Evolutionary conservation across 2,329 filamentous ascomycete genomes (phyloP), one percentile per base, ranked within the genome.

Genomic region (Aspergillus calidoustus): DNA sequence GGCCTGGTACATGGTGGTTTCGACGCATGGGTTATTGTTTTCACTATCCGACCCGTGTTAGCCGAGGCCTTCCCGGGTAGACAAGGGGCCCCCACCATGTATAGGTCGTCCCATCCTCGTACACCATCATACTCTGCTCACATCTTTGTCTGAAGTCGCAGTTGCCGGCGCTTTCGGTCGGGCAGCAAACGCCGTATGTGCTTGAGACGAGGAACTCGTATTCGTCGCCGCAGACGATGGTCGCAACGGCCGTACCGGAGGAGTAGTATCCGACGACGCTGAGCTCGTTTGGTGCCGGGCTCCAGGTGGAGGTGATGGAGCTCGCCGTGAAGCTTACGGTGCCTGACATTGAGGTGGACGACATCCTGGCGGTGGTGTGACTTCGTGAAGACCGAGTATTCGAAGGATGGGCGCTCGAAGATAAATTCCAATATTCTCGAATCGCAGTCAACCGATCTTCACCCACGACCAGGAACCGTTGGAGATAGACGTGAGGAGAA

Each of bases 201-300:
- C 56, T 53, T 1, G 56, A 58, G 17, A 58, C 49, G 11, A 52
- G 49, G 30, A 58, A 58, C 41, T 52, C 56, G 17, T 58, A 52
- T 22, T 46, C 48, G 13, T n/a, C 9, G 34, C 48, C 38, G 56
- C 56, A 58, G n/a, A 58, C 49, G 15, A 58, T 58, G 6, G 56
- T 58, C 19, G 34, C 56, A 7, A 58, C 34, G 11, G 19, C 23
- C 43, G 52, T 44, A 7, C 49, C 56, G 38, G 48, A 52, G 11
- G 48, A n/a, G 31, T 52, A 58, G 56, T 58, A 58, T 23, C 56
- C 56, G 11, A 58, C 49, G n/a, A 58, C 31, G 30, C 56, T 58
- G 23, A 28, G 5, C n/a, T 58, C 43, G 22, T 15, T 17, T 30
- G 54, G 22, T 4, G 34, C 22, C 1, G 56, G 56, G 46, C 52